phyloP scores from a whole-genome alignment of 192 early-diverging fungal species.

The Chytriomyces confervae region DNA sequence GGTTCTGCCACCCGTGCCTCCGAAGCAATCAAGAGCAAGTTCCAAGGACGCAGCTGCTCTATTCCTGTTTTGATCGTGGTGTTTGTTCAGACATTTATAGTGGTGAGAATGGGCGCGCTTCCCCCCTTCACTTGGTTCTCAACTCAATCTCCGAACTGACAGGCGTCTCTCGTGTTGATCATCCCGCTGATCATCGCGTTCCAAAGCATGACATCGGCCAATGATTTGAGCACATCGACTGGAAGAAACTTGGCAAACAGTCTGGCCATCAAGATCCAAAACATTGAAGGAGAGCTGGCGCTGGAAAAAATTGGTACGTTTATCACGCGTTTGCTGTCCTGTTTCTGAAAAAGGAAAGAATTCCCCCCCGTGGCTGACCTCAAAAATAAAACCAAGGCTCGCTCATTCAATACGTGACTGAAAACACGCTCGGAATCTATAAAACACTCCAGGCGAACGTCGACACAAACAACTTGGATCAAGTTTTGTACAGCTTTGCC shows the following conservation, averaged over 20 bases:
- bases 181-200: conserved; percentile 5
- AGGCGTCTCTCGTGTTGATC: conserved; percentile 14
- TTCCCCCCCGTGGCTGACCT: not conserved
- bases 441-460: not conserved
- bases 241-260: not conserved
- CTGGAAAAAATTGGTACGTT: not conserved
- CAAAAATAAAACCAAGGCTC: not conserved
- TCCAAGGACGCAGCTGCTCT: conserved; percentile 2
- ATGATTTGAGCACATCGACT: not conserved
- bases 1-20: not conserved
- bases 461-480: not conserved
- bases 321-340: too few relatives aligned
- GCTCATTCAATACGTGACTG: not conserved
- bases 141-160: not conserved
- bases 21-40: conserved; percentile 2
- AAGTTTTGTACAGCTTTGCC: conserved; percentile 1
- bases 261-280: conserved; percentile 7
- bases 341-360: not conserved
- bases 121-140: not conserved
- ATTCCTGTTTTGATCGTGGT: conserved; percentile 1
- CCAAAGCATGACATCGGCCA: not conserved
- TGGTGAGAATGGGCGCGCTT: not conserved
- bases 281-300: not conserved
- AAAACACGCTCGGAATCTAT: not conserved
- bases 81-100: conserved; percentile 12